Evolutionary conservation across 192 early-diverging fungal species (phyloP), one percentile per base, ranked within the genome.

Genomic region (Coemansia sp.): DNA sequence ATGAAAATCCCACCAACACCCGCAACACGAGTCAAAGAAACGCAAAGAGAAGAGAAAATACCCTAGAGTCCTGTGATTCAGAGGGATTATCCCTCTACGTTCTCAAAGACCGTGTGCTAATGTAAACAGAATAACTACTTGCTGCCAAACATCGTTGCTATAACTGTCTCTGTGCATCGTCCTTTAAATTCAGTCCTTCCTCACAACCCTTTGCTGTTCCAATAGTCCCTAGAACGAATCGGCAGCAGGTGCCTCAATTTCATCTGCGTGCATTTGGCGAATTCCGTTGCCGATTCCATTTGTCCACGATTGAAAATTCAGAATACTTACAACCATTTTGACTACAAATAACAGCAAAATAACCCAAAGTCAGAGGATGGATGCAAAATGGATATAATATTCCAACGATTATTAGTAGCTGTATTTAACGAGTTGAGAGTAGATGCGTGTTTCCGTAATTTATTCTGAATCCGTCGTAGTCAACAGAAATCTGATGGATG

Each of bases 311-410:
- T 7, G 21, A 53, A 45, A 53, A 53, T 18, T 2, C 21, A 21
- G 19, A 65, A 68, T 79, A 79, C 76, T 79, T 79, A 79, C 76
- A 68, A 79, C 76, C 76, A 79, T 79, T 44, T 74, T 79, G 70
- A 74, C 76, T 79, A 79, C 56, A 67, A 16, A 39, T 13, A 15
- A 52, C 18, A 50, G 40, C 52, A 53, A 9, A 18, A 37, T 2
- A 21, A 21, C 6, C 11, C 16, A 42, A 52, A 64, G 40, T 13
- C n/a, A 43, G 58, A 54, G 45, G 54, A 58, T 75, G 63, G 72
- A 69, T 75, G 58, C 67, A 63, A 52, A 38, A n/a, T 45, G 5
- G 13, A 53, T 10, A 53, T 23, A 53, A n/a, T 23, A 53, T 23
- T 21, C 53, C 16, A 58, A 44, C 43, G 47, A 56, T 40, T 18